Base-by-base conservation (phyloP, 768 basidiomycete species). In the Astraeus odoratus region DNA sequence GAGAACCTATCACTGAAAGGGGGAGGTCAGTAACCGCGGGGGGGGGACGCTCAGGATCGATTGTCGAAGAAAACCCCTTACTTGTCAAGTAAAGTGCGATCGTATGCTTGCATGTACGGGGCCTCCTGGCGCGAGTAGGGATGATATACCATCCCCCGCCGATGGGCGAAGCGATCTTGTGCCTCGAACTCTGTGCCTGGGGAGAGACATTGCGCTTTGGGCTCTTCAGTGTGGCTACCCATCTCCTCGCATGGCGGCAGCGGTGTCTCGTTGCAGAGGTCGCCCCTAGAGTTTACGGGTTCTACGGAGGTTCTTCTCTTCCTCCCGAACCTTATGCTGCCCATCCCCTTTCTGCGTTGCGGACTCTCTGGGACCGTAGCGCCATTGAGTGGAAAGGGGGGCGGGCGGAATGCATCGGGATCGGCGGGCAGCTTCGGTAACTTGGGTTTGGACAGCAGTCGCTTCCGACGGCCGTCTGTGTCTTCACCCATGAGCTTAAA, bases 31-130 rank as follows among this genome's bases (percentile, higher is more conserved):
- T 24, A 25, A 36, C 25, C 26, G 46, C 42, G n/a, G 13, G 43
- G n/a, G n/a, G n/a, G n/a, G n/a, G n/a, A n/a, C n/a, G n/a, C n/a
- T n/a, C n/a, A n/a, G n/a, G n/a, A n/a, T n/a, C n/a, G n/a, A n/a
- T n/a, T 42, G 43, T 24, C 9, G 33, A 45, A 10, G 40, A 18
- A 33, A 47, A 13, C 18, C 13, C 65, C 77, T 51, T 49, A 83
- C 85, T 72, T 83, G 50, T 81, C 78, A 15, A 82, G 58, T 9
- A 72, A 58, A 7, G 75, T 65, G 20, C 71, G 66, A 42, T 81
- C 76, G 50, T 83, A 85, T 0, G 81, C 67, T 51, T 80, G 81
- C 80, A 83, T 79, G 55, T 84, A 84, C 1, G 77, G 74, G 12
- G 72, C 76, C 5, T 70, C 67, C 15, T 68, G 60, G 6, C 49